Conservation (phyloP, 176 grass and related monocot species). For the Ensete glaucum region DNA sequence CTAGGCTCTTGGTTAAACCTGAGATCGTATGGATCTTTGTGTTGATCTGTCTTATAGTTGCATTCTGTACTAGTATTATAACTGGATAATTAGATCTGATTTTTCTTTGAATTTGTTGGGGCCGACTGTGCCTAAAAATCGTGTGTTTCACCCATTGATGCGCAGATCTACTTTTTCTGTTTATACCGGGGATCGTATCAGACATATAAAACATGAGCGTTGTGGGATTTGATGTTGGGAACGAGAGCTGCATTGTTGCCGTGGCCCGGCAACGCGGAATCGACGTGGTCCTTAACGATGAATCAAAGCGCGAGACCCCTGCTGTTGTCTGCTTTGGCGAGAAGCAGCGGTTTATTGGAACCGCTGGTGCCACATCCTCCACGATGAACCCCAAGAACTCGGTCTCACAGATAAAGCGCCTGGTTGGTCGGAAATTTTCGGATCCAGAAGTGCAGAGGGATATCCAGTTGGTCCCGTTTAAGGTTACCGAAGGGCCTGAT, state of each 20-base stretch:
- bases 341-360: conserved; percentile 85
- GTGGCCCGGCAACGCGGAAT: conserved; percentile 85
- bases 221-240: conserved; percentile 78
- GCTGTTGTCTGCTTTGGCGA: conserved; percentile 77
- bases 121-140: background rate
- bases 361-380: conserved; percentile 42
- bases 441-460: conserved; percentile 69
- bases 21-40: background rate
- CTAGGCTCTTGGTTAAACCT: background rate
- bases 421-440: conserved; percentile 48
- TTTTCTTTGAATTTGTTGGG: background rate
- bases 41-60: background rate
- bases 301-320: conserved; percentile 87
- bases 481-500: conserved; percentile 52
- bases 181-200: conserved; percentile 4
- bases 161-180: background rate
- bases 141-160: background rate
- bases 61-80: background rate
- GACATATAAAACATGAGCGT: conserved; percentile 65
- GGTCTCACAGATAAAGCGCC: conserved; percentile 79
- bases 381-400: conserved; percentile 88
- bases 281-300: conserved; percentile 87
- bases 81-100: background rate
- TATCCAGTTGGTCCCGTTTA: conserved; percentile 46
- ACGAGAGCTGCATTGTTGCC: conserved; percentile 73